phyloP scores from a whole-genome alignment of 2,329 filamentous ascomycete species.

The Coniochaeta sp. region DNA sequence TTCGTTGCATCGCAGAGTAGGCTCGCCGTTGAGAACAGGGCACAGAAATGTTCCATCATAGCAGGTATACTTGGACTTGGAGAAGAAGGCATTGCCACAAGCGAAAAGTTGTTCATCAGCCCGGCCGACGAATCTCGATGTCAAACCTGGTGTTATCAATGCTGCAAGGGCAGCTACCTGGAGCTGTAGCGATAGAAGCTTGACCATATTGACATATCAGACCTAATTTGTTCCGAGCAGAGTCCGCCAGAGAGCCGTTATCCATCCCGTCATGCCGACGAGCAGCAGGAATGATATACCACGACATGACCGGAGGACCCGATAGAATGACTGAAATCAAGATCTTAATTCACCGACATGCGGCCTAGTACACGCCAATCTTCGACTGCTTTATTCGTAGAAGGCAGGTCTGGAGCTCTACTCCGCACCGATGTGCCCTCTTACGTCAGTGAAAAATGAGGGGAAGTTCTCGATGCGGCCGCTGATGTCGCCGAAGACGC shows the following conservation, averaged over 20 bases:
- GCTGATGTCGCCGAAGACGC: not conserved
- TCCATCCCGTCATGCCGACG: not conserved
- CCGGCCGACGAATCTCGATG: not conserved
- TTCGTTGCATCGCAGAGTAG: constrained; percentile 17
- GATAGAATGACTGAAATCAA: not conserved
- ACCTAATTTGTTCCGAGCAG: not conserved
- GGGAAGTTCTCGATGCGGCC: not conserved
- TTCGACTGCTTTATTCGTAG: not conserved
- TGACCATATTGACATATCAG: not conserved
- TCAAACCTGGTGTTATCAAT: not conserved
- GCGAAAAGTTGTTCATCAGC: not conserved
- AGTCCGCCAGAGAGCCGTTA: not conserved
- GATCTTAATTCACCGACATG: not conserved
- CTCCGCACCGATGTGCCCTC: not conserved
- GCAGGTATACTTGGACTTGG: constrained; percentile 15
- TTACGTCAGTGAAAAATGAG: not conserved
- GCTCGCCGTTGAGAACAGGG: constrained; percentile 15
- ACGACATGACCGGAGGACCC: not conserved
- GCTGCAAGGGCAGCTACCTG: not conserved
- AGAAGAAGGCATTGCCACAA: constrained; percentile 5
- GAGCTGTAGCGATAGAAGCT: not conserved
- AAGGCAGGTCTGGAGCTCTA: not conserved
- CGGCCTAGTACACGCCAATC: not conserved
- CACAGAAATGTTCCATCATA: constrained; percentile 19
- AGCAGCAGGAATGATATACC: not conserved